Conservation (phyloP, 805 yeast genomes). For the Candida tammaniensis region DNA sequence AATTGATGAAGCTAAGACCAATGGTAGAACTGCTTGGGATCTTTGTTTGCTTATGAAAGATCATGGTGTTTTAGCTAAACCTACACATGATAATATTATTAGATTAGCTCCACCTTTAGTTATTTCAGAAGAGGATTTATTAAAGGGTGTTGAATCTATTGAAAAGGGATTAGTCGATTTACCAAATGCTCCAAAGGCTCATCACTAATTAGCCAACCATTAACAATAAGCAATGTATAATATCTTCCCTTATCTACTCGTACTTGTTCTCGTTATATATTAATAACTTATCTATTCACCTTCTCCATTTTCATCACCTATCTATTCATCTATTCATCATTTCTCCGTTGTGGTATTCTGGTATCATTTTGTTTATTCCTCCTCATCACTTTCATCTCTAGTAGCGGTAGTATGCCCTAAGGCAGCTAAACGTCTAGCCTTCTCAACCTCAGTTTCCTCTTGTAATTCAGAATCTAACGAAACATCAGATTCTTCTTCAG, state of each 20-base stretch:
- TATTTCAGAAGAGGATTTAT: slow-evolving; percentile 80
- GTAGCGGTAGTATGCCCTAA: slow-evolving; percentile 43
- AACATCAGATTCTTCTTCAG: slow-evolving; percentile 16
- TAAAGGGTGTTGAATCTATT: slow-evolving; percentile 77
- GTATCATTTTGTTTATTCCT: slow-evolving; percentile 24
- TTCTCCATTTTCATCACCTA: background rate
- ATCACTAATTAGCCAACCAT: slow-evolving; percentile 39
- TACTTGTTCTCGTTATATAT: background rate
- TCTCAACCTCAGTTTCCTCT: slow-evolving; percentile 65
- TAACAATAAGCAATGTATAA: too few relatives aligned
- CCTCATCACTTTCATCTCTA: slow-evolving; percentile 49
- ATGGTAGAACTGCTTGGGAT: slow-evolving; percentile 95
- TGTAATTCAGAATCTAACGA: slow-evolving; percentile 22
- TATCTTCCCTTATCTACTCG: background rate
- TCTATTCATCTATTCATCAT: background rate
- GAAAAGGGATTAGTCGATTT: slow-evolving; percentile 52
- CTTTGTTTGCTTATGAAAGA: slow-evolving; percentile 86
- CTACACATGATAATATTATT: slow-evolving; percentile 93
- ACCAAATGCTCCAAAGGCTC: slow-evolving; percentile 51
- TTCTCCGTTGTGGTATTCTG: background rate
- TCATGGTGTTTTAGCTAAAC: slow-evolving; percentile 89
- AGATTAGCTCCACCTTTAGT: slow-evolving; percentile 96
- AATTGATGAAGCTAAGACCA: slow-evolving; percentile 77
- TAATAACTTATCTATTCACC: background rate
- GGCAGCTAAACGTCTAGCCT: slow-evolving; percentile 59